Base-by-base conservation (phyloP, 331 rosid species). In the Prunus yedoensis region DNA sequence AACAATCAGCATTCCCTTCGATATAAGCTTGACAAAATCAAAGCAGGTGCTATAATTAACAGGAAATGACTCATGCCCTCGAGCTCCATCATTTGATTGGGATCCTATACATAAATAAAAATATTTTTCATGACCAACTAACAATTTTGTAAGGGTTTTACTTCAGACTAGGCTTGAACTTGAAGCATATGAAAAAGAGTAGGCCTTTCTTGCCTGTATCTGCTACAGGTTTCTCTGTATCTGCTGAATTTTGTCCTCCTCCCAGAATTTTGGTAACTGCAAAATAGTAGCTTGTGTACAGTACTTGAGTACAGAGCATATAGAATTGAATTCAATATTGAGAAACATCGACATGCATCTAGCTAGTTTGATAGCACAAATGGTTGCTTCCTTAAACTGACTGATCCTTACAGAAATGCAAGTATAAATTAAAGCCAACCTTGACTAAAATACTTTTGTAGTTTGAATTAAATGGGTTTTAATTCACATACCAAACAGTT, bases 31-130 rank as follows among this genome's bases (percentile, higher is more conserved):
- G 65, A 78, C 10, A 20, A 82, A 35, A n/a, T 51, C 28, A 76
- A 16, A 50, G 65, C 84, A 84, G 65, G 78, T 66, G 10, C 3
- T 8, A 53, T 82, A 86, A 51, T 80, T 74, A 41, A 2, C 61
- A 20, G 61, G 28, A 18, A 56, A 56, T 56, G 17, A 3, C 12
- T 71, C 76, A 64, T 2, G 0, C 8, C 10, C 35, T 46, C 10
- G 57, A 60, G 20, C 17, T 14, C n/a, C 27, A n/a, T 17, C 18
- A 25, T 25, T 25, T 25, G 27, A 25, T 25, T 25, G 27, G 27
- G 27, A 25, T 25, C 27, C 27, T 25, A 25, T 35, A 35, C 1
- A 35, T 35, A 35, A 35, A 35, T 35, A 5, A 35, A 35, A 8
- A 35, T 5, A 35, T 35, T 35, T 35, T 35, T 35, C 41, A 35